These are phyloP conservation scores for Ganoderma multipileum DNA, from an alignment of 1,284 basidiomycete genomes.

Conservation along the genomic window DNA sequence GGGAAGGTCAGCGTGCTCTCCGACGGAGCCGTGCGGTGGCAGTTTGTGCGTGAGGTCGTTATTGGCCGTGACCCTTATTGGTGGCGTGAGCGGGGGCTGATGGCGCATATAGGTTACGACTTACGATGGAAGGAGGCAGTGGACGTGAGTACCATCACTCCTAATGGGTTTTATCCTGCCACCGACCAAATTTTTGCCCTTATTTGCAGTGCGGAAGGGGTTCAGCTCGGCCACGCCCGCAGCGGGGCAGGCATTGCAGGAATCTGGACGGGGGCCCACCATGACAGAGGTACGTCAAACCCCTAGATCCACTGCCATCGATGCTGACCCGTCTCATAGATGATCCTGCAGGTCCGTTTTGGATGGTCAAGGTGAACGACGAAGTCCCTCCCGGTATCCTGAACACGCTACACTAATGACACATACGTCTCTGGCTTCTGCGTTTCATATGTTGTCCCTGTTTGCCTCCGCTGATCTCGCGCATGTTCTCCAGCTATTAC, in stretches of 20 bases:
- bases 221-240: slow-evolving; percentile 66
- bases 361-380: slow-evolving; percentile 61
- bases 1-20: slow-evolving; percentile 62
- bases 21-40: slow-evolving; percentile 65
- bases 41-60: slow-evolving; percentile 57
- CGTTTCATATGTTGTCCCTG: not conserved
- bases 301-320: not conserved
- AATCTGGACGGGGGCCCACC: slow-evolving; percentile 66
- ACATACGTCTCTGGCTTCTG: not conserved
- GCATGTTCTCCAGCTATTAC: not conserved
- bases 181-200: not conserved
- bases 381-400: slow-evolving; percentile 29
- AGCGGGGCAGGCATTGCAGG: slow-evolving; percentile 71
- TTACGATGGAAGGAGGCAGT: slow-evolving; percentile 37
- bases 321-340: slow-evolving; percentile 42
- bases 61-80: not conserved
- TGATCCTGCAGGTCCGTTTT: slow-evolving; percentile 70
- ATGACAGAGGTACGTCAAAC: slow-evolving; percentile 49
- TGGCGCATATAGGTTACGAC: slow-evolving; percentile 29
- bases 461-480: not conserved
- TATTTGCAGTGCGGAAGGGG: slow-evolving; percentile 56
- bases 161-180: not conserved
- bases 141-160: slow-evolving; percentile 27
- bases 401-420: slow-evolving; percentile 17
- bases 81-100: not conserved